Base-by-base conservation (phyloP, 2,329 filamentous ascomycete genomes). In the Fusarium buharicum region DNA sequence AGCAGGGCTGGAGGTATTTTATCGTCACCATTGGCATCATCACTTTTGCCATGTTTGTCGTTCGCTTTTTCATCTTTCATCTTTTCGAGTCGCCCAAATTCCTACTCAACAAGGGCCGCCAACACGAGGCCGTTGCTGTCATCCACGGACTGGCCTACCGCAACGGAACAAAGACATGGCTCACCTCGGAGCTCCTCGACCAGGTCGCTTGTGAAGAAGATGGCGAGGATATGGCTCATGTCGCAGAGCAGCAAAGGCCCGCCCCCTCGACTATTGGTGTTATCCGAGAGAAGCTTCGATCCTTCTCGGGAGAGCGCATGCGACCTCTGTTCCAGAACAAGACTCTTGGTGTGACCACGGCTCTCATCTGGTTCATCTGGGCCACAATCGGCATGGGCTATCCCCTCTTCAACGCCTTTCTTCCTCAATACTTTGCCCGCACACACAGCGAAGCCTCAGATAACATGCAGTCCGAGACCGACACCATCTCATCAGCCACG, bases 61-160 rank as follows among this genome's bases (percentile, higher is more conserved):
- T 87, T 59, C 91, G 92, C 16, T 93, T 92, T 80, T 88, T 92
- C 75, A 71, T 93, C 58, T 96, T 96, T 76, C 86, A 89, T 58
- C 83, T 96, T 12, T 91, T 90, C 72, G 92, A 96, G 73, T 95
- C 92, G 6, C 92, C 92, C 40, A 95, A 95, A 73, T 96, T 88
- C 70, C 80, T 96, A 20, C 84, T 96, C 10, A 90, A 88, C 17
- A 83, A 86, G n/a, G 90, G 91, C 31, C 85, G 90, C 7, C 89
- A 96, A 73, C 78, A 85, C 13, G 91, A 95, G 70, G 92, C 92
- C 1, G 90, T 96, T 2, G 89, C 87, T 4, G 90, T 92, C 2
- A 85, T 96, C 9, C 90, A 93, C 62, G 90, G 88, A 7, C 88
- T 96, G 55, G 92, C 92, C 2, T 83, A 85, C 72, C 84, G 87